These are phyloP conservation scores for Ceratobasidium sp. DNA, from an alignment of 1,284 basidiomycete genomes.

Conservation along the genomic window DNA sequence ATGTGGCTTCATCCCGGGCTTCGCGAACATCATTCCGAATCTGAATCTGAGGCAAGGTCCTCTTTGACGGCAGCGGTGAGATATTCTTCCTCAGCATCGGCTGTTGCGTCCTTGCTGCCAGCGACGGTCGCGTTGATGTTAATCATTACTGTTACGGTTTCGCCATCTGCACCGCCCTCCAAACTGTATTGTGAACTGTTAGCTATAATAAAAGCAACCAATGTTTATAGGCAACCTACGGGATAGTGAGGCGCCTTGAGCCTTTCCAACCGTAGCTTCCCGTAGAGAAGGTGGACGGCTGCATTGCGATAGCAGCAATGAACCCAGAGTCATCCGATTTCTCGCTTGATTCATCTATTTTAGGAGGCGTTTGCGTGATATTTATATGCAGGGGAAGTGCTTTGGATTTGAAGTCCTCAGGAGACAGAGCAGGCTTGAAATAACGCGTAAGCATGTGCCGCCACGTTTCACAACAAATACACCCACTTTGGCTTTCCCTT, in stretches of 20 bases:
- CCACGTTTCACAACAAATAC: not conserved
- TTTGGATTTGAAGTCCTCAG: conserved; percentile 67
- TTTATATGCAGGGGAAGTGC: conserved; percentile 74
- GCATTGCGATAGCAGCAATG: conserved; percentile 66
- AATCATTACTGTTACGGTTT: conserved; percentile 77
- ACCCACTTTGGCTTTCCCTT: conserved; percentile 34
- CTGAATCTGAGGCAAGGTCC: conserved; percentile 17
- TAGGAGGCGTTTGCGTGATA: conserved; percentile 72
- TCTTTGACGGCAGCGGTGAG: conserved; percentile 33
- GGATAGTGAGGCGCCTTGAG: conserved; percentile 70
- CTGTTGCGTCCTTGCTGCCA: conserved; percentile 71
- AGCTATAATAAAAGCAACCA: not conserved
- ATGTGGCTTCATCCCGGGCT: conserved; percentile 22
- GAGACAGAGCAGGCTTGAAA: conserved; percentile 51
- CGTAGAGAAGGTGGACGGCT: conserved; percentile 70
- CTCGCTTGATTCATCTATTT: conserved; percentile 56
- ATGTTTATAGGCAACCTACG: conserved; percentile 7
- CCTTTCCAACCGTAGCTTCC: conserved; percentile 87
- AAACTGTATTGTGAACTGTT: conserved; percentile 43
- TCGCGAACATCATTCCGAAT: conserved; percentile 40
- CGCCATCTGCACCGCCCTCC: conserved; percentile 62
- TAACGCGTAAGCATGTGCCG: not conserved
- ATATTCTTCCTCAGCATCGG: conserved; percentile 55
- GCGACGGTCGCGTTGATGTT: conserved; percentile 75
- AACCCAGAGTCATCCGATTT: conserved; percentile 66